These are phyloP conservation scores for Leishmania gerbilli DNA, from an alignment of 208 protist genomes.

Conservation along the genomic window DNA sequence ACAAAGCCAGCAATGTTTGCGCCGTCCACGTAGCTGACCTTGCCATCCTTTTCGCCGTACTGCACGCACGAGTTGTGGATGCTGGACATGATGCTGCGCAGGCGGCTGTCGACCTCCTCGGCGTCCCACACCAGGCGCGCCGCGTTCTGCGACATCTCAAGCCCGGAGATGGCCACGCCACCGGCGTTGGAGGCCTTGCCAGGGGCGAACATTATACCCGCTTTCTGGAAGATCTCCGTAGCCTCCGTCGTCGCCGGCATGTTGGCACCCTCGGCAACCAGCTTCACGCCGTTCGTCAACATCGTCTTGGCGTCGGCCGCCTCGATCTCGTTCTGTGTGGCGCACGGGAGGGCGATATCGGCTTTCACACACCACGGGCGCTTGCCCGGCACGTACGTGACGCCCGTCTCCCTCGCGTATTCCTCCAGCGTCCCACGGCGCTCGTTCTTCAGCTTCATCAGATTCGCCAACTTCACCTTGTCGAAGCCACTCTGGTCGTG, in stretches of 20 bases:
- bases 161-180: constrained; percentile 91
- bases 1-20: constrained; percentile 95
- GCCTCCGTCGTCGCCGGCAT: constrained; percentile 91
- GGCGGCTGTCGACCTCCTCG: constrained; percentile 88
- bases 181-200: constrained; percentile 95
- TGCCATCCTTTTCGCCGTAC: constrained; percentile 54
- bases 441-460: constrained; percentile 82
- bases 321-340: constrained; percentile 96
- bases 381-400: constrained; percentile 65
- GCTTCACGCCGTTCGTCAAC: constrained; percentile 70
- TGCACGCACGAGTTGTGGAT: constrained; percentile 81
- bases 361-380: constrained; percentile 75
- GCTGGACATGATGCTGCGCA: constrained; percentile 89
- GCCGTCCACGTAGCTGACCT: constrained; percentile 74
- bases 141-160: constrained; percentile 96
- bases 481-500: constrained; percentile 86
- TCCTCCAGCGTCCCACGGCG: constrained; percentile 60
- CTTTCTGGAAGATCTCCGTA: constrained; percentile 59
- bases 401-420: constrained; percentile 59
- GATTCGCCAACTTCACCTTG: constrained; percentile 54
- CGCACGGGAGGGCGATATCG: constrained; percentile 86
- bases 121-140: constrained; percentile 74
- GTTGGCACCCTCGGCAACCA: constrained; percentile 93
- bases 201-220: constrained; percentile 82
- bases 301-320: constrained; percentile 70